These are phyloP conservation scores for Boletales sp. DNA, from an alignment of 768 basidiomycete species.

Conservation along the genomic window DNA sequence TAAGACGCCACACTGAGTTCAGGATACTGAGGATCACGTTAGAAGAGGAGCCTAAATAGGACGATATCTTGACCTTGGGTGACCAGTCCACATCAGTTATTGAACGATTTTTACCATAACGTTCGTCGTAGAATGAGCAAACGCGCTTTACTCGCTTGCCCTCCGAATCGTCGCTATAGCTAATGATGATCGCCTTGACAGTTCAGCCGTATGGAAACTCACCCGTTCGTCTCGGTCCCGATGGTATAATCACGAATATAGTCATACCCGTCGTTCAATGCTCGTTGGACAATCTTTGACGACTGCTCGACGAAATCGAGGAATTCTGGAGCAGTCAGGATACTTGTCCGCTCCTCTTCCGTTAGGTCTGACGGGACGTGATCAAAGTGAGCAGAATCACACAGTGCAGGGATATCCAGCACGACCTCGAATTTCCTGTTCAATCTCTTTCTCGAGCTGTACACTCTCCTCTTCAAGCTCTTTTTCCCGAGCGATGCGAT, in stretches of 20 bases:
- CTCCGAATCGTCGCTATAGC: conserved; percentile 79
- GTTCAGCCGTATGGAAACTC: conserved; percentile 28
- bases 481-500: conserved; percentile 64
- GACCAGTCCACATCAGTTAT: conserved; percentile 99
- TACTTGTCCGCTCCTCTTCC: conserved; percentile 78
- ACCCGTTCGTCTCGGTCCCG: conserved; percentile 81
- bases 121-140: conserved; percentile 92
- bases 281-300: conserved; percentile 92
- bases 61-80: conserved; percentile 63
- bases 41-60: background rate
- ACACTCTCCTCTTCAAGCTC: conserved; percentile 82
- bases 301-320: conserved; percentile 92
- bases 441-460: conserved; percentile 81
- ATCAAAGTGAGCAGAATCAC: conserved; percentile 1
- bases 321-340: conserved; percentile 88
- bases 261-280: conserved; percentile 93
- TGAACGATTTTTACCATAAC: conserved; percentile 88
- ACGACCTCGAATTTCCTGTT: conserved; percentile 81
- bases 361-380: conserved; percentile 58
- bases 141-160: conserved; percentile 87
- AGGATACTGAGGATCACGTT: conserved; percentile 62
- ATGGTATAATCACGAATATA: conserved; percentile 97
- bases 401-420: background rate
- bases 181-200: conserved; percentile 4
- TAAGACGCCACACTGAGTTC: conserved; percentile 95